Evolutionary conservation across 176 grass and related monocot species (phyloP).

Genomic region (Hsuehochloa calcarea): DNA sequence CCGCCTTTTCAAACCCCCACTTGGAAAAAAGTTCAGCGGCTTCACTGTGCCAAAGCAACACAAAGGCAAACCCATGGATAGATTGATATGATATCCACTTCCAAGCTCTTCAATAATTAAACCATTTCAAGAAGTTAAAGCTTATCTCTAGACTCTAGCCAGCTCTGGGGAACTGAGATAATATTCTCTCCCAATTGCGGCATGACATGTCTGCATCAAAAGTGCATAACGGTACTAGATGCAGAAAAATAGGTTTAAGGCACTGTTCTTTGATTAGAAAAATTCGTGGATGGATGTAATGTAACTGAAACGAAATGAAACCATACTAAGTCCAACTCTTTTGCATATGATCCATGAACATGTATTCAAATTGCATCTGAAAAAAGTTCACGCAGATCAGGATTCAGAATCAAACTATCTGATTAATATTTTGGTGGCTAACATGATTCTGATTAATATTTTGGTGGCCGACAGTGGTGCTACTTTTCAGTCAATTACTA

Average conservation of each 20-base stretch:
- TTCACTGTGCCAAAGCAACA: background rate
- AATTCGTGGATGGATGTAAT: background rate
- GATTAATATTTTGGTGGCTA: too few species aligned
- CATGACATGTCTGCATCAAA: background rate
- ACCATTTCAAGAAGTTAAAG: slow-evolving; percentile 13
- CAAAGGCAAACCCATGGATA: background rate
- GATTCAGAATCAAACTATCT: background rate
- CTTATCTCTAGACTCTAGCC: background rate
- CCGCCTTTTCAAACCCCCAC: background rate
- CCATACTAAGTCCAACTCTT: background rate
- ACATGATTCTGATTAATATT: too few species aligned
- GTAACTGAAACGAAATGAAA: background rate
- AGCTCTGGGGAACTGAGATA: background rate
- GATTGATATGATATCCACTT: background rate
- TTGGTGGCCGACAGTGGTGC: background rate
- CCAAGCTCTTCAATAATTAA: background rate
- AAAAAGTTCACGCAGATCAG: background rate
- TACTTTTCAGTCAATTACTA: background rate
- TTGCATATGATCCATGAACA: background rate
- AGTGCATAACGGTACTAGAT: background rate
- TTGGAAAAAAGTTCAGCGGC: background rate
- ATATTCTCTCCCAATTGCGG: background rate
- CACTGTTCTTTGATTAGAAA: background rate
- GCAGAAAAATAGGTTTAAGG: background rate
- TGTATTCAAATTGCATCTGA: background rate